Evolutionary conservation across 2,329 filamentous ascomycete species (phyloP).

Genomic region (Metarhizium sp.): DNA sequence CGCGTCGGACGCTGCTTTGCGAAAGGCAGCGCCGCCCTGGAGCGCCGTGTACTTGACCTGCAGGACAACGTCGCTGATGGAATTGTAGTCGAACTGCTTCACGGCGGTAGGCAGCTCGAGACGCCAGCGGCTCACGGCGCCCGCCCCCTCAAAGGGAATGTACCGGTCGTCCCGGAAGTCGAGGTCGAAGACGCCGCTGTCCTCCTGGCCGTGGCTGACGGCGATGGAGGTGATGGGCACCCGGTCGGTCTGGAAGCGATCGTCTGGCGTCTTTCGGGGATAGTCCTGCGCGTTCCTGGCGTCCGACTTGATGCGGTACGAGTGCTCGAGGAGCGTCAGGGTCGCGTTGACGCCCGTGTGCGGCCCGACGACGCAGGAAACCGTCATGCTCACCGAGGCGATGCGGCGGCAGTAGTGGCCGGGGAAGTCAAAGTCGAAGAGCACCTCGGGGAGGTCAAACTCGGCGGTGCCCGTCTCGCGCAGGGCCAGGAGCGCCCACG

Average conservation of each 20-base stretch:
- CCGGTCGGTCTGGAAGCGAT: not conserved
- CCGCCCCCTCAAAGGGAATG: not conserved
- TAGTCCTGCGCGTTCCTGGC: not conserved
- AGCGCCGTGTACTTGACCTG: not conserved
- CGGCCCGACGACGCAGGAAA: not conserved
- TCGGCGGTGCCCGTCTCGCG: not conserved
- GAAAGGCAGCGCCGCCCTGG: not conserved
- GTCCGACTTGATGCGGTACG: not conserved
- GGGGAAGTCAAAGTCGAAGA: slow-evolving; percentile 1
- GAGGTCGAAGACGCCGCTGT: not conserved
- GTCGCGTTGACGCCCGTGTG: not conserved
- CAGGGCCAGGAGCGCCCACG: not conserved
- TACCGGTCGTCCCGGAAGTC: not conserved
- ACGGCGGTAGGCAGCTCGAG: not conserved
- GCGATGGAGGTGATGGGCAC: not conserved
- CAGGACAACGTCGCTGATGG: not conserved
- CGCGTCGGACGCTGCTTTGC: not conserved
- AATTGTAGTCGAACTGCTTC: not conserved
- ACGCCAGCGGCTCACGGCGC: not conserved
- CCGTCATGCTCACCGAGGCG: not conserved
- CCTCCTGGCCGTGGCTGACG: not conserved
- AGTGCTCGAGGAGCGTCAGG: not conserved
- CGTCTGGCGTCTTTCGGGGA: not conserved
- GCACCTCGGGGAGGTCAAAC: not conserved
- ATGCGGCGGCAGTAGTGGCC: not conserved